A percentile compares a stretch with the other conserved stretches of the same genome.
Evolutionary conservation across 257 asterid genomes (phyloP).

Genomic region (Solanum lycopersicoides): DNA sequence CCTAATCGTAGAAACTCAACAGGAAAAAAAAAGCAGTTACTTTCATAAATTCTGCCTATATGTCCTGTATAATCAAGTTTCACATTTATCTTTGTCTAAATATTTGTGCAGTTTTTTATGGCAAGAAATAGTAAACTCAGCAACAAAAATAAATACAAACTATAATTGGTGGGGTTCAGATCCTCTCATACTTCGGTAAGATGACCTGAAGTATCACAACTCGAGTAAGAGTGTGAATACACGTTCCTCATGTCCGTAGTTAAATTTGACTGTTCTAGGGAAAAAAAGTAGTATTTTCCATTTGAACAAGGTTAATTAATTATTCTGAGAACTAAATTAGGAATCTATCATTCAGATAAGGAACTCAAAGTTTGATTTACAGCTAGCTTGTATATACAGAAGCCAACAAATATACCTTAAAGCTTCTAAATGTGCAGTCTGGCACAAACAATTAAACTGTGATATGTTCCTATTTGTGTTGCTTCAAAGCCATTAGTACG

Average conservation of each 20-base stretch:
- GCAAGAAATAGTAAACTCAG: not conserved
- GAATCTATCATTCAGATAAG: not conserved
- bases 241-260: not conserved
- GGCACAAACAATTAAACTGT: not conserved
- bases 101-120: not conserved
- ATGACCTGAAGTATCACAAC: not conserved
- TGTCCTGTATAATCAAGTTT: not conserved
- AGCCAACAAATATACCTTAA: not conserved
- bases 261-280: not conserved
- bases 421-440: not conserved
- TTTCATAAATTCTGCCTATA: not conserved
- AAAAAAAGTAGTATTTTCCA: not conserved
- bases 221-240: not conserved
- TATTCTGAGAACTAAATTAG: not conserved
- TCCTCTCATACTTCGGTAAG: not conserved
- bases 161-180: not conserved
- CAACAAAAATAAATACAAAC: not conserved
- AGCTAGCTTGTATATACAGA: not conserved
- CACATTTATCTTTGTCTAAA: not conserved
- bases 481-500: not conserved
- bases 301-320: not conserved
- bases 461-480: not conserved
- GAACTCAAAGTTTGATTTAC: not conserved
- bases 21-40: not conserved
- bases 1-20: not conserved